phyloP scores from a whole-genome alignment of 306 rosid genomes.

The Dicorynia guianensis region DNA sequence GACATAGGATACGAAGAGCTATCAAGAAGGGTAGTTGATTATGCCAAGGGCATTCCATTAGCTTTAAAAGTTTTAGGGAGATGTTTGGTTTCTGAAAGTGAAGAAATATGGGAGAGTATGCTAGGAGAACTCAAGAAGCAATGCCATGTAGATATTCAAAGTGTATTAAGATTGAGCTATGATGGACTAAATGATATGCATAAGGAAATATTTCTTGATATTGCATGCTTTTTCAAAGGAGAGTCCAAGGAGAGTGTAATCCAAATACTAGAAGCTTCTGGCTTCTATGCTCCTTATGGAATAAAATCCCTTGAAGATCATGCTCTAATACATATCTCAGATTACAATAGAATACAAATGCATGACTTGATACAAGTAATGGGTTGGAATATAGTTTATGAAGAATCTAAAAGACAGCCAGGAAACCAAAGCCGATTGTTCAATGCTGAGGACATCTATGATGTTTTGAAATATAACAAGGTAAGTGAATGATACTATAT shows the following conservation, averaged over 20 bases:
- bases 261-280: too few relatives aligned
- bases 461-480: too few relatives aligned
- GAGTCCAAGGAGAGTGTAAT: too few relatives aligned
- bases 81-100: not conserved
- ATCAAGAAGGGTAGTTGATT: not conserved
- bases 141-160: too few relatives aligned
- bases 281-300: not conserved
- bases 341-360: not conserved
- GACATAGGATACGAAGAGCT: not conserved
- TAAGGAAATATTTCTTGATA: too few relatives aligned
- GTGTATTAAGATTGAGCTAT: too few relatives aligned
- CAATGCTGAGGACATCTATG: too few relatives aligned
- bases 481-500: too few relatives aligned
- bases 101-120: too few relatives aligned
- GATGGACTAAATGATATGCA: too few relatives aligned
- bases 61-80: not conserved
- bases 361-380: constrained; percentile 25
- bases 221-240: too few relatives aligned
- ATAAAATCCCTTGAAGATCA: not conserved
- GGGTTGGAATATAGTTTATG: not conserved
- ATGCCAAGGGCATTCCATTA: not conserved
- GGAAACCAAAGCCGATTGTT: not conserved
- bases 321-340: not conserved
- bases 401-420: not conserved
- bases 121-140: too few relatives aligned